Evolutionary conservation across 2,329 filamentous ascomycete species (phyloP).

Genomic region (Podosphaera leucotricha): DNA sequence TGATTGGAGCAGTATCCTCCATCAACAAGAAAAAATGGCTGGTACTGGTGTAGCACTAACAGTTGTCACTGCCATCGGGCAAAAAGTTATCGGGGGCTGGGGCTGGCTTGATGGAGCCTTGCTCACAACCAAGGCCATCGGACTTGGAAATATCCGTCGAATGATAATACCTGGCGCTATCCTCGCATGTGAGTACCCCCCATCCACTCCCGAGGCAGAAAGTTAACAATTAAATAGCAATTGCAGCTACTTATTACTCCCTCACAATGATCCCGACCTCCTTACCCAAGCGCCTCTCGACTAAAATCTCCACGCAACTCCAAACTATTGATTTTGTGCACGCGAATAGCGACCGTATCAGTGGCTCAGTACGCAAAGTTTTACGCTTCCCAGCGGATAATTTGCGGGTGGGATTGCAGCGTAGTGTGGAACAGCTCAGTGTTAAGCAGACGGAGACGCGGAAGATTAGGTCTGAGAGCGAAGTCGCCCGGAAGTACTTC

Average conservation of each 20-base stretch:
- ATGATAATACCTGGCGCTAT: slow-evolving; percentile 62
- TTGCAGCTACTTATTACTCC: slow-evolving; percentile 57
- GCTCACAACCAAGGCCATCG: slow-evolving; percentile 56
- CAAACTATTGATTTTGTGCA: slow-evolving; percentile 78
- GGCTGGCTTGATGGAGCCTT: slow-evolving; percentile 78
- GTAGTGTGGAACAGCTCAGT: slow-evolving; percentile 64
- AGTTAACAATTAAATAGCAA: slow-evolving; percentile 26
- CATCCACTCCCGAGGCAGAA: slow-evolving; percentile 3
- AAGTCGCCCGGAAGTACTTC: slow-evolving; percentile 79
- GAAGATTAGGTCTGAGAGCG: slow-evolving; percentile 62
- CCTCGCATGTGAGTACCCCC: slow-evolving; percentile 42
- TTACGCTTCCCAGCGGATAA: slow-evolving; percentile 72
- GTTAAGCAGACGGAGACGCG: slow-evolving; percentile 58
- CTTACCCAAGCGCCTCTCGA: slow-evolving; percentile 61
- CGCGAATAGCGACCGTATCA: slow-evolving; percentile 63
- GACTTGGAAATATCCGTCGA: slow-evolving; percentile 56
- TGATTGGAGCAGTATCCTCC: slow-evolving; percentile 59
- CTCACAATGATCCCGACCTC: slow-evolving; percentile 73
- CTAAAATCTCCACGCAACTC: slow-evolving; percentile 65
- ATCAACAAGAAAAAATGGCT: slow-evolving; percentile 82
- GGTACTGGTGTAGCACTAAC: slow-evolving; percentile 90
- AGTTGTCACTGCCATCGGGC: slow-evolving; percentile 63
- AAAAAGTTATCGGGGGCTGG: slow-evolving; percentile 57
- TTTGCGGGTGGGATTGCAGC: slow-evolving; percentile 60
- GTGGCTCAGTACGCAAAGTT: slow-evolving; percentile 66